These are phyloP conservation scores for Heterobasidion annosum DNA, from an alignment of 1,284 basidiomycete species.

Conservation along the genomic window DNA sequence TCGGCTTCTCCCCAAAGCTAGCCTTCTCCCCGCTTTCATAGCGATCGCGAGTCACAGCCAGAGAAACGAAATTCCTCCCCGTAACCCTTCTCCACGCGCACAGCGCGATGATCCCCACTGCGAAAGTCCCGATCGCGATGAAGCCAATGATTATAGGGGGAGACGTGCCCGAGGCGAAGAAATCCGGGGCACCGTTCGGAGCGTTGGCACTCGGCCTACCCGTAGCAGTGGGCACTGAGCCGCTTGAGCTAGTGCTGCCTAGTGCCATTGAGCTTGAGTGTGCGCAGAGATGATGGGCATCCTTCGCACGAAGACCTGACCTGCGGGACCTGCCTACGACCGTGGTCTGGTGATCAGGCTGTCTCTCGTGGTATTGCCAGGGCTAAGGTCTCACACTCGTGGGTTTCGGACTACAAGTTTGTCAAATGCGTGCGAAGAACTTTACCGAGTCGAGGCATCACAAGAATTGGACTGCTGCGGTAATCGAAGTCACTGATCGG, in stretches of 20 bases:
- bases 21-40: neutral
- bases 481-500: neutral
- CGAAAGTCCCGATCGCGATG: constrained; percentile 9
- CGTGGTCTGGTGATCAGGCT: neutral
- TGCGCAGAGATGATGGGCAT: neutral
- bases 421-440: neutral
- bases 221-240: neutral
- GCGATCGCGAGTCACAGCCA: neutral
- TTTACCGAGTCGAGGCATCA: neutral
- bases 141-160: constrained; percentile 11
- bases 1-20: constrained; percentile 2
- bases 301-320: neutral
- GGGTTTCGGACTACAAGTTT: neutral
- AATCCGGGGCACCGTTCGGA: neutral
- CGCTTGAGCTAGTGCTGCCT: neutral
- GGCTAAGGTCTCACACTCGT: constrained; percentile 1
- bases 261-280: neutral
- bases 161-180: constrained; percentile 6
- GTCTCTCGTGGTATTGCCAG: neutral
- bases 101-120: constrained; percentile 2
- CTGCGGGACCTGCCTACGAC: neutral
- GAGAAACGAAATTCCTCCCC: neutral
- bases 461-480: neutral
- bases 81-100: constrained; percentile 6
- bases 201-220: neutral